Conservation (phyloP, 208 protist genomes). For the Trypanosoma boissoni region DNA sequence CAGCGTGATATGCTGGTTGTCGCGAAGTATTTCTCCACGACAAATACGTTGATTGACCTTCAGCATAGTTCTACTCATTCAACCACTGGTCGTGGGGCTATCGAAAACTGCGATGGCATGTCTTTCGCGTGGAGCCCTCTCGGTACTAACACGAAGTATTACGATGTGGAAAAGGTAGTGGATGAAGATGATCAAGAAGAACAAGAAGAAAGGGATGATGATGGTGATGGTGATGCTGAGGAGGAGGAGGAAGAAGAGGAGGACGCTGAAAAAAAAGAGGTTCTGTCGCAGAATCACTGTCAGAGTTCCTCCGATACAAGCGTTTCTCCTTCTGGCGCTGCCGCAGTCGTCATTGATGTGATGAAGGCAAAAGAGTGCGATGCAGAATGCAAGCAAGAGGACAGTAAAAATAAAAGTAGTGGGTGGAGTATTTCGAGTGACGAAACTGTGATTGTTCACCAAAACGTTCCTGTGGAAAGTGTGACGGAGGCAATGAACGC, state of each 20-base stretch:
- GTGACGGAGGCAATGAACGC: conserved; percentile 10
- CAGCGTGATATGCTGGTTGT: conserved; percentile 17
- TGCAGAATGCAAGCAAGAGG: too few species aligned
- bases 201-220: conserved; percentile 3
- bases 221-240: background rate
- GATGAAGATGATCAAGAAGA: background rate
- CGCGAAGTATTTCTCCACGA: background rate
- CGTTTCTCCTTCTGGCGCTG: too few species aligned
- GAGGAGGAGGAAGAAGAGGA: background rate
- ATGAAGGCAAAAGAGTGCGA: too few species aligned
- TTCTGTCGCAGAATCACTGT: too few species aligned
- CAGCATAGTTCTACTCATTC: background rate
- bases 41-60: background rate
- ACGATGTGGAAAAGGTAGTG: background rate
- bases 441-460: conserved; percentile 15
- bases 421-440: too few species aligned
- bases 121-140: too few species aligned
- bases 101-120: too few species aligned
- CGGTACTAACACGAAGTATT: background rate
- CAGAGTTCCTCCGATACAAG: too few species aligned
- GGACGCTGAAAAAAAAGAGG: too few species aligned
- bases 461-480: background rate
- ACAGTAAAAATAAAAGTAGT: too few species aligned
- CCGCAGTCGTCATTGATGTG: too few species aligned
- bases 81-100: too few species aligned